These are phyloP conservation scores for Tothia fuscella DNA, from an alignment of 2,329 filamentous ascomycete genomes.

Conservation along the genomic window DNA sequence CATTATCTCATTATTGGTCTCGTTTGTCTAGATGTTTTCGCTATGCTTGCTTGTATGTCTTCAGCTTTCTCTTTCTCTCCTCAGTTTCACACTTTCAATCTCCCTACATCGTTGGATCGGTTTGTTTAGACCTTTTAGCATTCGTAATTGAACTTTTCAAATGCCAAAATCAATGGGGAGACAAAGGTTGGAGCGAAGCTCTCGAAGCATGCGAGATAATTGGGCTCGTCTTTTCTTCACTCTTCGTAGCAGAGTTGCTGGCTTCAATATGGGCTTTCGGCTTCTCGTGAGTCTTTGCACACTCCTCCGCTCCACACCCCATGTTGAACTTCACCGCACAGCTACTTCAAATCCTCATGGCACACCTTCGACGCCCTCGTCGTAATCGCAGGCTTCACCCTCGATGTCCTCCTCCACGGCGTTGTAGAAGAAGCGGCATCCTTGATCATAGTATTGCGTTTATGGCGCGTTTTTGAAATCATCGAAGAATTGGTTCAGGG, in stretches of 20 bases:
- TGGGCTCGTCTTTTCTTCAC: slow-evolving; percentile 47
- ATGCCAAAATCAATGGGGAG: slow-evolving; percentile 29
- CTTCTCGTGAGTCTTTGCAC: slow-evolving; percentile 32
- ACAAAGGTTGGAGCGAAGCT: slow-evolving; percentile 23
- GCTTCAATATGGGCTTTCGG: slow-evolving; percentile 52
- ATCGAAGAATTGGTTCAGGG: slow-evolving; percentile 55
- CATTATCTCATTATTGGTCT: slow-evolving; percentile 39
- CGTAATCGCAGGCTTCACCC: slow-evolving; percentile 48
- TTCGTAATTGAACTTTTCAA: slow-evolving; percentile 38
- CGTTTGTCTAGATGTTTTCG: slow-evolving; percentile 38
- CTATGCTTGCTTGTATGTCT: slow-evolving; percentile 33
- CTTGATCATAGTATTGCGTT: slow-evolving; percentile 52
- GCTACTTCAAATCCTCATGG: slow-evolving; percentile 34
- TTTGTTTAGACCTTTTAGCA: slow-evolving; percentile 21
- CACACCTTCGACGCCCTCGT: slow-evolving; percentile 53
- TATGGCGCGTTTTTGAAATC: slow-evolving; percentile 61
- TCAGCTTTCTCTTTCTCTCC: background rate
- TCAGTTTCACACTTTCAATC: slow-evolving; percentile 26
- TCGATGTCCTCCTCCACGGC: slow-evolving; percentile 50
- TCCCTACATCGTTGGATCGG: slow-evolving; percentile 23
- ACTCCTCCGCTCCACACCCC: slow-evolving; percentile 4
- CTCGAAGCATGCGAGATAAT: slow-evolving; percentile 36
- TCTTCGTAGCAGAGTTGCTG: slow-evolving; percentile 53
- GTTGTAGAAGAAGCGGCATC: slow-evolving; percentile 51
- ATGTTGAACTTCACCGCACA: slow-evolving; percentile 9